Evolutionary conservation across 768 basidiomycete genomes (phyloP).

Genomic region (Leccinellum luteum): DNA sequence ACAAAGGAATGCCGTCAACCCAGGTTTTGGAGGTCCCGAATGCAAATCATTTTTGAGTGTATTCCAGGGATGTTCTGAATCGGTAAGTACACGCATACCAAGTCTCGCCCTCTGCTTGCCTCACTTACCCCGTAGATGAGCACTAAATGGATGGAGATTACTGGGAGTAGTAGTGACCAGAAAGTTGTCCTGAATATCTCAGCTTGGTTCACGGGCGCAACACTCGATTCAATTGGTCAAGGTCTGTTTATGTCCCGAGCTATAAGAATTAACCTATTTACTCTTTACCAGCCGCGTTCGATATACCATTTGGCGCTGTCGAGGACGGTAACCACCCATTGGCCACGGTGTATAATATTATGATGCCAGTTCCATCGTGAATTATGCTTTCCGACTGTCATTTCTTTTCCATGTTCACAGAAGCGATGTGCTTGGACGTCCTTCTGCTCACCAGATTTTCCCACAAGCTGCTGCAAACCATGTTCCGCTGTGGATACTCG

Average conservation of each 20-base stretch:
- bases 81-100: constrained; percentile 10
- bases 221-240: constrained; percentile 40
- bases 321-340: constrained; percentile 10
- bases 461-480: constrained; percentile 8
- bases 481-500: constrained; percentile 3
- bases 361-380: constrained; percentile 8
- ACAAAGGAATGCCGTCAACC: constrained; percentile 53
- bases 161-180: not conserved
- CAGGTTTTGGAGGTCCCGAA: constrained; percentile 51
- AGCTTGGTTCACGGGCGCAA: not conserved
- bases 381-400: not conserved
- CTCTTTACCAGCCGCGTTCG: constrained; percentile 40
- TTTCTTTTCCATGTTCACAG: constrained; percentile 8
- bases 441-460: constrained; percentile 17
- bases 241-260: constrained; percentile 27
- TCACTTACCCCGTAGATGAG: not conserved
- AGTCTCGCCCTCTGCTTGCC: not conserved
- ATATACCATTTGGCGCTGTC: constrained; percentile 40
- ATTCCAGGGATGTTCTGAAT: constrained; percentile 39
- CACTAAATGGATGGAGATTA: not conserved
- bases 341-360: constrained; percentile 5
- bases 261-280: not conserved
- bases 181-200: not conserved
- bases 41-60: constrained; percentile 48
- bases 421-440: constrained; percentile 13